Evolutionary conservation across 2,329 filamentous ascomycete genomes (phyloP).

Genomic region (Aspergillus ruber): DNA sequence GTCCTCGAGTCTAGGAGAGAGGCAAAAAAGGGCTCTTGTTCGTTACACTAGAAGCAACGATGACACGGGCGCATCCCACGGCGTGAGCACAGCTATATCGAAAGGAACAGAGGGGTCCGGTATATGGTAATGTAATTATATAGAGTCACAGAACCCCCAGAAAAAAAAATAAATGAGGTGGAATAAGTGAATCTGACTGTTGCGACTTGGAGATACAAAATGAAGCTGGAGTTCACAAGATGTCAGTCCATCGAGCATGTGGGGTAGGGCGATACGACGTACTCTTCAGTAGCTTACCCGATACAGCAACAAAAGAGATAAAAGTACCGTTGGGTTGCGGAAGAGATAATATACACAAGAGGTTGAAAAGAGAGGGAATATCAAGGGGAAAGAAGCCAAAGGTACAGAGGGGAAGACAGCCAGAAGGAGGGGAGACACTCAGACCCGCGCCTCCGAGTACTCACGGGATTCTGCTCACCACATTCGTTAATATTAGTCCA

Average conservation of each 20-base stretch:
- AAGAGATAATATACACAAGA: neutral
- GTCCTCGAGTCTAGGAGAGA: constrained; percentile 25
- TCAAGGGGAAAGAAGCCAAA: constrained; percentile 1
- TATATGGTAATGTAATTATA: constrained; percentile 2
- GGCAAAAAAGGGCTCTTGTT: constrained; percentile 7
- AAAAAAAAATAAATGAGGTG: neutral
- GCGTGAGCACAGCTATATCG: constrained; percentile 9
- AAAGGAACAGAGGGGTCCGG: constrained; percentile 7
- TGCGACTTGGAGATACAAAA: neutral
- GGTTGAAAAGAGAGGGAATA: constrained; percentile 1
- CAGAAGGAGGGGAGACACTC: neutral
- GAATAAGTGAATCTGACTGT: neutral
- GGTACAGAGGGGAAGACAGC: neutral
- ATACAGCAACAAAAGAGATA: neutral
- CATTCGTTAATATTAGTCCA: neutral
- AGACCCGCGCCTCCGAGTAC: neutral
- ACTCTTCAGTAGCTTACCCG: neutral
- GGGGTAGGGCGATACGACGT: neutral
- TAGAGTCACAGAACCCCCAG: neutral
- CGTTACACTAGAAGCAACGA: constrained; percentile 31
- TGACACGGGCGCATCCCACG: constrained; percentile 33
- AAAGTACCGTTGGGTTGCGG: neutral
- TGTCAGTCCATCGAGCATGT: neutral
- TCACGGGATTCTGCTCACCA: neutral
- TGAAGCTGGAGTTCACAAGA: neutral